Evolutionary conservation across 1,139 yeast species (phyloP), one percentile per base, ranked within the genome.

Genomic region (Geotrichum reessii): DNA sequence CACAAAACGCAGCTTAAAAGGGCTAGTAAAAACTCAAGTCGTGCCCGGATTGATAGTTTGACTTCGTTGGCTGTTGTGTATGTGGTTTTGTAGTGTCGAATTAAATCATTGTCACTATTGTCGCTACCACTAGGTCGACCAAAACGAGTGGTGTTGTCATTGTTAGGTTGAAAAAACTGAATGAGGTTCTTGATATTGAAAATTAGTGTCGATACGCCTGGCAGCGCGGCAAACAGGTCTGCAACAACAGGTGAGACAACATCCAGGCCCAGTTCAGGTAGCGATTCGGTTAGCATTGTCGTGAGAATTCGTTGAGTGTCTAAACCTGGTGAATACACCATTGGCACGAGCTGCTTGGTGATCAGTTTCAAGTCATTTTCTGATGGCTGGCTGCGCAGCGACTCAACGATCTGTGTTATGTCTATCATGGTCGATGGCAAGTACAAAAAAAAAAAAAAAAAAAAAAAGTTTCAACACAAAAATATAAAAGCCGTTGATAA

Each of bases 31-130:
- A 52, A 52, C 31, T 47, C 53, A 5, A 56, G 22, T 12, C 48
- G 56, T 8, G 55, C n/a, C 6, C 37, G 37, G 25, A 56, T 28
- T 6, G 58, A 56, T 11, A 47, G 24, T 22, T 56, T 56, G 12
- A 47, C 48, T 19, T 52, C 56, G 31, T 14, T 52, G 4, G 52
- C 52, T 2, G 46, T 9, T 19, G 53, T 56, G 48, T 56, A 56
- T 21, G 33, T 48, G 3, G 58, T 56, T 37, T 52, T 52, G 46
- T 33, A 33, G 24, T 33, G 47, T 17, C 47, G 56, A 25, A 53
- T 17, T n/a, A 53, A 31, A 11, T 47, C 56, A 25, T 33, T 37
- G 2, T 50, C 37, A 21, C 27, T 28, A n/a, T n/a, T 33, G 40
- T 19, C 47, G 2, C 8, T 7, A 9, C 17, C 44, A n/a, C 19